Evolutionary conservation across 257 asterid species (phyloP).

Genomic region (Penstemon eatonii): DNA sequence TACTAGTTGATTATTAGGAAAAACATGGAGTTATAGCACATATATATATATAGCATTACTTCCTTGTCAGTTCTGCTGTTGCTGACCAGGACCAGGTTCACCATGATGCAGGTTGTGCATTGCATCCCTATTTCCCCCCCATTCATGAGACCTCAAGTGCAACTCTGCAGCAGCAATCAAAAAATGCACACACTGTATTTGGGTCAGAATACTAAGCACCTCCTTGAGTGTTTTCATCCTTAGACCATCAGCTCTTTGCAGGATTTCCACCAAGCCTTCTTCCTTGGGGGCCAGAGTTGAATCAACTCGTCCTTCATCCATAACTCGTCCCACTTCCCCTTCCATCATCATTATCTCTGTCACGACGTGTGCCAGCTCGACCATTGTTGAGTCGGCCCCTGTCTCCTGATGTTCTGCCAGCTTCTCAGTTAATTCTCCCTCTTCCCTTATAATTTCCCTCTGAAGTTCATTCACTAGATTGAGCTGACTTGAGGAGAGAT

Average conservation of each 20-base stretch:
- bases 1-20: not conserved
- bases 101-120: constrained; percentile 8
- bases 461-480: constrained; percentile 45
- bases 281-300: constrained; percentile 41
- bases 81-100: not conserved
- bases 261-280: constrained; percentile 36
- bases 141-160: constrained; percentile 74
- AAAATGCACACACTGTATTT: constrained; percentile 58
- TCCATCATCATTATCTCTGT: constrained; percentile 40
- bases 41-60: too few species aligned
- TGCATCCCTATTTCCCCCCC: constrained; percentile 58
- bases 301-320: constrained; percentile 22
- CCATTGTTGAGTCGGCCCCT: constrained; percentile 55
- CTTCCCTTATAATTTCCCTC: constrained; percentile 39
- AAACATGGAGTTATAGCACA: too few species aligned
- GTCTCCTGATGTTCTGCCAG: constrained; percentile 60
- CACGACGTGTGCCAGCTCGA: constrained; percentile 46
- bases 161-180: constrained; percentile 75
- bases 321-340: constrained; percentile 11
- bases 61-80: not conserved
- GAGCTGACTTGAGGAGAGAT: constrained; percentile 41
- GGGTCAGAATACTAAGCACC: constrained; percentile 36
- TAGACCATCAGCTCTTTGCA: constrained; percentile 57
- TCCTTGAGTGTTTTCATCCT: constrained; percentile 52
- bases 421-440: constrained; percentile 52